Evolutionary conservation across 192 early-diverging fungal genomes (phyloP).

Genomic region (Linderina pennispora): DNA sequence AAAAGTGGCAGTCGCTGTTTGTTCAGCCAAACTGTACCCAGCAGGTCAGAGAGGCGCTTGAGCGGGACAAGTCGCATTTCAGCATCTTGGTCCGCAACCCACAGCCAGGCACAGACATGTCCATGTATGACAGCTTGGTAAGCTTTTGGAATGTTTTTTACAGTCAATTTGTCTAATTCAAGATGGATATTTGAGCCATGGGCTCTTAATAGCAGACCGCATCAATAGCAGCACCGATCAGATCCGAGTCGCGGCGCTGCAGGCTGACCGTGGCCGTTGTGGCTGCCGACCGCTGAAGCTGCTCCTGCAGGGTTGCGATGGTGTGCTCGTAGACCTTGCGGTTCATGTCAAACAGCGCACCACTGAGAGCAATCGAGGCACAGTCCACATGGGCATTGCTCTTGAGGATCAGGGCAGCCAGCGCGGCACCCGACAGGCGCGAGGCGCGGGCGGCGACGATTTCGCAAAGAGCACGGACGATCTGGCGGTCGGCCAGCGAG

Average conservation of each 20-base stretch:
- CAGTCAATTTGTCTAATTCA: too few relatives aligned
- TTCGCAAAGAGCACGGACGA: conserved; percentile 71
- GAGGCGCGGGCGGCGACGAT: conserved; percentile 82
- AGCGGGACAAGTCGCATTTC: too few relatives aligned
- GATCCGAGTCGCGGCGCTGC: conserved; percentile 14
- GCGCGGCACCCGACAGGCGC: conserved; percentile 58
- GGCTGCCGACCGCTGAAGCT: not conserved
- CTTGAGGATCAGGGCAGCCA: conserved; percentile 50
- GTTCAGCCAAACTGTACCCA: too few relatives aligned
- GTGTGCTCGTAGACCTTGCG: conserved; percentile 2
- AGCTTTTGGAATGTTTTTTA: too few relatives aligned
- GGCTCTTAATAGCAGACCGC: conserved; percentile 19
- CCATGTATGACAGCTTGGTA: too few relatives aligned
- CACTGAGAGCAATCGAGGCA: conserved; percentile 15
- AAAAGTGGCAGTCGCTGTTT: too few relatives aligned
- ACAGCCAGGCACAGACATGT: too few relatives aligned
- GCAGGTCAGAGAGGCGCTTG: too few relatives aligned
- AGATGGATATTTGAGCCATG: too few relatives aligned
- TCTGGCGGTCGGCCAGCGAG: conserved; percentile 61
- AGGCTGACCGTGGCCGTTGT: not conserved
- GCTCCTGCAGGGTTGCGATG: conserved; percentile 7
- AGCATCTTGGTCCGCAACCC: too few relatives aligned
- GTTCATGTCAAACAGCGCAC: conserved; percentile 26
- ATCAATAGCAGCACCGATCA: conserved; percentile 26
- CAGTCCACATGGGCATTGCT: not conserved